Evolutionary conservation across 208 protist species (phyloP).

Genomic region (Leishmania tarentolae): DNA sequence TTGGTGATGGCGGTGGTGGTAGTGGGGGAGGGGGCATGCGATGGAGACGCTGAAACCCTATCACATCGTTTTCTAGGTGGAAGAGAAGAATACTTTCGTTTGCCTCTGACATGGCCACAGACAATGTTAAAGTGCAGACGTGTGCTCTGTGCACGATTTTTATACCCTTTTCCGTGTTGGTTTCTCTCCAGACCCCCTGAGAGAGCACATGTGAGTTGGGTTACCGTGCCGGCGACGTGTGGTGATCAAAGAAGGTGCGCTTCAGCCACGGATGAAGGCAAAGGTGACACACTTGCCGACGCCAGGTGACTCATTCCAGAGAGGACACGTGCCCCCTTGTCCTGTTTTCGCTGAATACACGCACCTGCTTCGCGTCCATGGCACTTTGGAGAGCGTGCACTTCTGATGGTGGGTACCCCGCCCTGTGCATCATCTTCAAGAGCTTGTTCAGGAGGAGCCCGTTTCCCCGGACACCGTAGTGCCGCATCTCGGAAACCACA

Average conservation of each 20-base stretch:
- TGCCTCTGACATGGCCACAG: neutral
- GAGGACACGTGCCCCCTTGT: neutral
- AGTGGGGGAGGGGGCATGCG: neutral
- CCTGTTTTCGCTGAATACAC: conserved; percentile 31
- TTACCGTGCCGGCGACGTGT: neutral
- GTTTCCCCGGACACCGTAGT: conserved; percentile 55
- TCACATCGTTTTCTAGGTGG: neutral
- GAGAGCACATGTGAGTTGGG: neutral
- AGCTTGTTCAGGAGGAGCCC: conserved; percentile 61
- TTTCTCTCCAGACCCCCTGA: neutral
- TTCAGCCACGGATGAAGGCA: neutral
- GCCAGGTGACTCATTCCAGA: neutral
- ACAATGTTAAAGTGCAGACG: neutral
- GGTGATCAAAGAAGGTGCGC: neutral
- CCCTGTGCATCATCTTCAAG: conserved; percentile 27
- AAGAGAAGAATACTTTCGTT: neutral
- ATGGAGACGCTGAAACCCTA: neutral
- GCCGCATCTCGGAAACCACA: conserved; percentile 65
- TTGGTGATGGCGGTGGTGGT: neutral
- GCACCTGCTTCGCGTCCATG: conserved; percentile 34
- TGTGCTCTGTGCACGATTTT: neutral
- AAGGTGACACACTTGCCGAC: neutral
- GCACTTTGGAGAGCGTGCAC: conserved; percentile 12
- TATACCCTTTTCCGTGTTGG: neutral
- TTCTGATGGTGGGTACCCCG: conserved; percentile 1